Conservation (phyloP, 2,329 filamentous ascomycete species). For the Calonectria multiphialidica region DNA sequence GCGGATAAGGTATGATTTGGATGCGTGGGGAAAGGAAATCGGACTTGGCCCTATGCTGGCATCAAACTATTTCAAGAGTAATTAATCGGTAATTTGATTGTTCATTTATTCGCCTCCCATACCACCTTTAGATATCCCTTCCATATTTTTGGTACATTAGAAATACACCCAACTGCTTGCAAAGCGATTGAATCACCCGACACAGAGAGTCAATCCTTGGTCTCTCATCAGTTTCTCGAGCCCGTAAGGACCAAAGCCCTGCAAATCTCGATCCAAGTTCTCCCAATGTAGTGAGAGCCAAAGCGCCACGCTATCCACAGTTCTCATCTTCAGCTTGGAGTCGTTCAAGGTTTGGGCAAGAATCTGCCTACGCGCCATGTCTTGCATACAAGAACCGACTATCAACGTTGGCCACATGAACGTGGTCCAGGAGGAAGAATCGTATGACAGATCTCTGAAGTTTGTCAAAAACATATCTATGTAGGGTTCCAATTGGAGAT, state of each 20-base stretch:
- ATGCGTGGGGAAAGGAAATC: conserved; percentile 59
- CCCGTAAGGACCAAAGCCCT: conserved; percentile 6
- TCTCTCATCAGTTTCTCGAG: conserved; percentile 11
- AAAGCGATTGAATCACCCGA: not conserved
- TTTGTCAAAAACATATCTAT: not conserved
- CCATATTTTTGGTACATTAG: too few relatives aligned
- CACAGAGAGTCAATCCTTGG: conserved; percentile 2
- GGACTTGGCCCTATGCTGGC: conserved; percentile 52
- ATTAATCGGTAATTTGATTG: not conserved
- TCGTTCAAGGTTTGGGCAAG: not conserved
- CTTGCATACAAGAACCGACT: conserved; percentile 13
- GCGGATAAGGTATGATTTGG: conserved; percentile 58
- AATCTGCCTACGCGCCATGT: not conserved
- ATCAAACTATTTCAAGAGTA: conserved; percentile 32
- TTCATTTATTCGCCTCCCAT: too few relatives aligned
- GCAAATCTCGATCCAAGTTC: not conserved
- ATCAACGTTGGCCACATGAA: conserved; percentile 20
- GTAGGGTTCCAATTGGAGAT: not conserved
- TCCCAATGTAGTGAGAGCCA: conserved; percentile 9
- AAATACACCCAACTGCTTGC: not conserved
- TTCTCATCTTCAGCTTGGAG: conserved; percentile 5
- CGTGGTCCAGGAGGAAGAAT: conserved; percentile 14
- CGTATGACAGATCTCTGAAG: not conserved
- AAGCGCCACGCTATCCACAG: conserved; percentile 6
- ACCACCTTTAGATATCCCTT: too few relatives aligned